Base-by-base conservation (phyloP, 2,329 filamentous ascomycete genomes). In the Sporothrix inflata region DNA sequence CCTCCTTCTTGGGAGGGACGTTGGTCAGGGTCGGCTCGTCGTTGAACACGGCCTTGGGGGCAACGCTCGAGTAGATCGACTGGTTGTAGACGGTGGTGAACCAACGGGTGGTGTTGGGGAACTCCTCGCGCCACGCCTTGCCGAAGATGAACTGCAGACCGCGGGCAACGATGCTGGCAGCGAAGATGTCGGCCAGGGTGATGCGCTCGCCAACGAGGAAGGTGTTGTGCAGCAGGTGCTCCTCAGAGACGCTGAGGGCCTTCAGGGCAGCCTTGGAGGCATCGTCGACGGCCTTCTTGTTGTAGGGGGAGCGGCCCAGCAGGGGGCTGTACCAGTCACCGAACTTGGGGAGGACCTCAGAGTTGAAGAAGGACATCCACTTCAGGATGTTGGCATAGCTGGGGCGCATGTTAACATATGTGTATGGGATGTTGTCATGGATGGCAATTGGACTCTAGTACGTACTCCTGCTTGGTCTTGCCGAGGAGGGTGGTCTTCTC, bases 401-500 rank as follows among this genome's bases (percentile, higher is more conserved):
- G 49, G 63, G 4, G 21, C 6, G n/a, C 24, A 27, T 55, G 72
- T 73, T 71, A 71, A 55, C 24, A 30, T 16, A 30, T 16, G 14
- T 7, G 27, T 11, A 8, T 65, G 19, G n/a, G n/a, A 5, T 2
- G 6, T 16, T 42, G 19, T 60, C 12, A 61, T n/a, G 38, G 45
- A 21, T 14, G 4, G 16, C 4, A 19, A 11, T 16, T 0, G 38
- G 38, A n/a, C 2, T 45, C 38, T 11, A 5, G 16, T 73, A 82
- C 87, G 82, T 86, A 94, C 90, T 99, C 96, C 88, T 99, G 95
- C 92, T 99, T 99, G 86, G 94, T 99, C 92, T 98, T 98, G 82
- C 96, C 96, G 79, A 99, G 91, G 77, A 99, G 94, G 78, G 94
- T 97, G 79, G 96, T 99, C 92, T 98, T 98, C 91, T 98, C 96